Evolutionary conservation across 257 asterid species (phyloP), one percentile per base, ranked within the genome.

Genomic region (Solanum gracilifrons): DNA sequence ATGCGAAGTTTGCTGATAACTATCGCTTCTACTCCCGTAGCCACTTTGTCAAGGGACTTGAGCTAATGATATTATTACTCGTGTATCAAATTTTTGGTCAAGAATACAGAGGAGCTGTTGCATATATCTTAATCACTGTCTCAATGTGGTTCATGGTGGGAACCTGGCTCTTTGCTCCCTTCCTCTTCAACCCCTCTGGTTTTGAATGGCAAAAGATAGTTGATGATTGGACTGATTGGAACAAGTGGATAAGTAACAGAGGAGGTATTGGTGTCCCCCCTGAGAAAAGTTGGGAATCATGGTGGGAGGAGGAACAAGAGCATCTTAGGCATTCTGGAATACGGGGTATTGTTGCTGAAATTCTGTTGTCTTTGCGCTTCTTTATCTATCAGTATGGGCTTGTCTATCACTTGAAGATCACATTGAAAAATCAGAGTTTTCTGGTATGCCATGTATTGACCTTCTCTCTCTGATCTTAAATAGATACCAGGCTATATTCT

Each of bases 261-360:
- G 99, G 99, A 80, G 99, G 99, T 89, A 97, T 97, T 82, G 99
- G 99, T 91, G 99, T 97, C 33, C 97, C 95, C 68, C 94, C 99
- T 3, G 98, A 92, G 93, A 97, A 96, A 89, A 97, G 99, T 92
- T 97, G 99, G 99, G 99, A 97, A 89, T 97, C 99, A 77, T 97
- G 99, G 99, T 97, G 99, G 99, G 98, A 97, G 71, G 98, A 97
- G 93, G 99, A 97, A 90, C 99, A 97, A 92, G 98, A 97, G 72
- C 99, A 95, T 93, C 98, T 97, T 88, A 98, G 93, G 69, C 96
- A 95, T 87, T 93, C 98, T 55, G 99, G 99, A 85, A 89, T 91
- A 80, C 99, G 98, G 37, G 99, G 99, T 84, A 93, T 91, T 77
- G 83, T 93, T 55, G 92, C 97, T 37, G 99, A 97, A 93, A 95